Evolutionary conservation across 2,329 filamentous ascomycete species (phyloP), one percentile per base, ranked within the genome.

Genomic region (Aspergillus sp.): DNA sequence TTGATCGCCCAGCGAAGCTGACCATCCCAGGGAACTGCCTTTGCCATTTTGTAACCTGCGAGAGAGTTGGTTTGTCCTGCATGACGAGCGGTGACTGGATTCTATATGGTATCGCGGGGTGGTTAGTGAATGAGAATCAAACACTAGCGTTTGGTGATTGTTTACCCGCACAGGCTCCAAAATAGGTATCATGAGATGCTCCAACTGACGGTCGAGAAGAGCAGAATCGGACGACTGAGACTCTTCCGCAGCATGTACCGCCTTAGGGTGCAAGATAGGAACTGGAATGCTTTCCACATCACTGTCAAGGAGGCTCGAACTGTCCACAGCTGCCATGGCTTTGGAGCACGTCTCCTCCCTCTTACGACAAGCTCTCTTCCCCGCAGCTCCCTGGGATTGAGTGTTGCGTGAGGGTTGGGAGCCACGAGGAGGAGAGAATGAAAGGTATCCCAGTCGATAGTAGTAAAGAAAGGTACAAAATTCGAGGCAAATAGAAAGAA

Each of bases 11-110:
- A 61, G 17, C 37, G 13, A 19, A 61, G 47, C 9, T 47, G 53
- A 10, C 59, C 59, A 48, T 59, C 50, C 59, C 58, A 61, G 10
- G 52, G 50, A 25, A 52, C 43, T 9, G 41, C 10, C 33, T n/a
- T 20, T 5, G 35, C n/a, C 23, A 41, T 41, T 10, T 25, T 38
- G 19, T n/a, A 3, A 22, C 12, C 20, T 9, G 38, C 3, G 25
- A 43, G 20, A 6, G 10, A n/a, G n/a, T 9, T 44, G 42, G n/a
- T n/a, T 2, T 32, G 4, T 12, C 27, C 6, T n/a, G 22, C 27
- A 15, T 25, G 41, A 37, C 5, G 13, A n/a, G 20, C 13, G 37
- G 35, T 20, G 4, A 17, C 5, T 41, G 15, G 27, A 19, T 41
- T 42, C 43, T 45, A n/a, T 25, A 12, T 19, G 27, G 27, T 15